These are phyloP conservation scores for Sphaerulina musiva DNA, from an alignment of 2,329 filamentous ascomycete species.

Conservation along the genomic window DNA sequence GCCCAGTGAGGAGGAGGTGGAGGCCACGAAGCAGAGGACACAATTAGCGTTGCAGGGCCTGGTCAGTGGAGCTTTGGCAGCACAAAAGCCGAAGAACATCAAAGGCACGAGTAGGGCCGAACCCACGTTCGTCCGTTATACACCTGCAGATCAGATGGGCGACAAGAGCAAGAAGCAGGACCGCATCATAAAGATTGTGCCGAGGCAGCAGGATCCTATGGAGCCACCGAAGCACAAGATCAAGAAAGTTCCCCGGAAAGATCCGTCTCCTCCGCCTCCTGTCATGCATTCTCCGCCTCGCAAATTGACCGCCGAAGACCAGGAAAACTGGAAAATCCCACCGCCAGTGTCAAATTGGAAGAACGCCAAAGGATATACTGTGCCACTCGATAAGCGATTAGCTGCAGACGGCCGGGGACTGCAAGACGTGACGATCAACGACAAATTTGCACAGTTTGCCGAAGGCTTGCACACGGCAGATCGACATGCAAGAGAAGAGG, in stretches of 20 bases:
- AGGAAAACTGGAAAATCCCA: constrained; percentile 89
- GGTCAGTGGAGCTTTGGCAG: constrained; percentile 76
- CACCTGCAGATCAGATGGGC: constrained; percentile 94
- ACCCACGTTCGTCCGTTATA: constrained; percentile 91
- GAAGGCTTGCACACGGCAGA: constrained; percentile 93
- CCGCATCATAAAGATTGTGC: constrained; percentile 96
- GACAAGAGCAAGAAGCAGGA: constrained; percentile 79
- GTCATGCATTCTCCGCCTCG: constrained; percentile 91
- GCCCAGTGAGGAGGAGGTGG: constrained; percentile 77
- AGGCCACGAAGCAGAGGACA: constrained; percentile 77
- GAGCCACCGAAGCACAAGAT: constrained; percentile 98
- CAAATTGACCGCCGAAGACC: constrained; percentile 92
- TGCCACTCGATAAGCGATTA: constrained; percentile 88
- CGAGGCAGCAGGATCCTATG: constrained; percentile 88
- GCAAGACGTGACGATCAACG: constrained; percentile 93
- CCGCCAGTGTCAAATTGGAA: constrained; percentile 98
- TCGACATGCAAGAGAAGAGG: constrained; percentile 88
- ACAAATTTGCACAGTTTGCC: constrained; percentile 95
- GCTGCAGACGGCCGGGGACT: constrained; percentile 87
- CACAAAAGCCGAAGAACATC: constrained; percentile 94
- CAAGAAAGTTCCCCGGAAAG: constrained; percentile 92
- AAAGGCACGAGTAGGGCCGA: constrained; percentile 74
- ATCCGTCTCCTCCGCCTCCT: constrained; percentile 85
- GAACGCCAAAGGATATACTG: constrained; percentile 96
- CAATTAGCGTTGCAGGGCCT: constrained; percentile 76